phyloP scores from a whole-genome alignment of 495 filamentous ascomycete species.

The Penicillium mononematosum region DNA sequence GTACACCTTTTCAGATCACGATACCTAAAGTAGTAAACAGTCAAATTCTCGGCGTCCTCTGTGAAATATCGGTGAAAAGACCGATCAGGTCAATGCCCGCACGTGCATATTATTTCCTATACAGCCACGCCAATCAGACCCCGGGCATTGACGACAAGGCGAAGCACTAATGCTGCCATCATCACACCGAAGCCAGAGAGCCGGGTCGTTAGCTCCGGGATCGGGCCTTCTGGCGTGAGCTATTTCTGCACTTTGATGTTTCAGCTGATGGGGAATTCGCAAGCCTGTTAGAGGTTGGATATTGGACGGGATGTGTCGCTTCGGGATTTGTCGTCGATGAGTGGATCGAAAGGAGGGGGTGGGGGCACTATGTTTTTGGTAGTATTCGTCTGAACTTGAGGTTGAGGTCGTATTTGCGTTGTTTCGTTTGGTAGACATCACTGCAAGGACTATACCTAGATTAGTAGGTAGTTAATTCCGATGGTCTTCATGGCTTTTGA shows the following conservation, averaged over 20 bases:
- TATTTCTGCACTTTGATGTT: constrained; percentile 3
- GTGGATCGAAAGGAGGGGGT: not conserved
- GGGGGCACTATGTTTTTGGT: not conserved
- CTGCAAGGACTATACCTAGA: not conserved
- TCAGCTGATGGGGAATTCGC: not conserved
- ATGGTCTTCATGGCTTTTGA: constrained; percentile 1
- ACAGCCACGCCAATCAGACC: constrained; percentile 15
- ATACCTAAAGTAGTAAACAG: not conserved
- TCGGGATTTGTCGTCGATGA: not conserved
- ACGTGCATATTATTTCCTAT: constrained; percentile 2
- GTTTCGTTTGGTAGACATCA: not conserved
- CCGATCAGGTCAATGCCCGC: not conserved
- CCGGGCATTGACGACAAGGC: constrained; percentile 16
- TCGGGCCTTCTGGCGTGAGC: constrained; percentile 11
- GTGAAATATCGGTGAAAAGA: constrained; percentile 9
- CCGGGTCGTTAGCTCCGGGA: constrained; percentile 18
- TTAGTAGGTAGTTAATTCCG: not conserved
- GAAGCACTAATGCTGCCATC: constrained; percentile 22
- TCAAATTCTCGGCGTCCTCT: not conserved
- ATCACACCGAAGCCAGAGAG: constrained; percentile 25
- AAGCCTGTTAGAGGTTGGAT: not conserved
- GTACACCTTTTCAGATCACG: not conserved
- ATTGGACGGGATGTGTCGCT: not conserved
- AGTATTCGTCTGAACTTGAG: not conserved
- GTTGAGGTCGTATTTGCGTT: not conserved